Evolutionary conservation across 257 asterid genomes (phyloP), one percentile per base, ranked within the genome.

Genomic region (Rauvolfia tetraphylla): DNA sequence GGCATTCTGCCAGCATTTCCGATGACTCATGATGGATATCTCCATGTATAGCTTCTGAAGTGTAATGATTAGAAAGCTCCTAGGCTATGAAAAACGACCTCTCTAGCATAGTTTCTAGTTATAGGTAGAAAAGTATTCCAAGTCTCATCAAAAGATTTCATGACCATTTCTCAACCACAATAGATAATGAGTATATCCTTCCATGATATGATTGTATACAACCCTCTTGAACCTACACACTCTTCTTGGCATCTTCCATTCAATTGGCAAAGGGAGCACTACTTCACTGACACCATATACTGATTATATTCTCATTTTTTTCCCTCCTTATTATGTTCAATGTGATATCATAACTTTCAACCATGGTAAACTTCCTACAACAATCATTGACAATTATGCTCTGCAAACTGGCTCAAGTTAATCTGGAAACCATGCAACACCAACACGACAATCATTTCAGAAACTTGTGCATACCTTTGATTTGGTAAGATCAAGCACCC

Each of bases 401-500:
- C 2, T 36, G 25, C 36, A 22, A 2, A 22, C n/a, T 1, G 36
- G 48, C 31, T 9, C n/a, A 36, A 66, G 17, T 36, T 38, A 66
- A 2, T 36, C 10, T 38, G 2, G 17, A 38, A 67, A 67, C 72
- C 44, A 36, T 7, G 6, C 15, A 49, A 74, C 23, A 53, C 58
- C 25, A 4, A 53, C 7, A 27, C 27, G 20, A 53, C 29, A 36
- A 4, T 38, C 44, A 3, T 22, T 20, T 20, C 20, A 38, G 33
- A 39, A 38, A 67, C 6, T 41, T 20, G 57, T 38, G 1, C 84
- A 62, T 74, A 94, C 98, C 97, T 87, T 78, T 73, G 77, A 79
- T 89, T 87, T 49, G 96, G 84, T 75, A 95, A 73, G 83, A 92
- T 74, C 84, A 95, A 81, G 89, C 97, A 95, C 69, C 83, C 85